These are phyloP conservation scores for Auriscalpium microsporum DNA, from an alignment of 768 basidiomycete species.

Conservation along the genomic window DNA sequence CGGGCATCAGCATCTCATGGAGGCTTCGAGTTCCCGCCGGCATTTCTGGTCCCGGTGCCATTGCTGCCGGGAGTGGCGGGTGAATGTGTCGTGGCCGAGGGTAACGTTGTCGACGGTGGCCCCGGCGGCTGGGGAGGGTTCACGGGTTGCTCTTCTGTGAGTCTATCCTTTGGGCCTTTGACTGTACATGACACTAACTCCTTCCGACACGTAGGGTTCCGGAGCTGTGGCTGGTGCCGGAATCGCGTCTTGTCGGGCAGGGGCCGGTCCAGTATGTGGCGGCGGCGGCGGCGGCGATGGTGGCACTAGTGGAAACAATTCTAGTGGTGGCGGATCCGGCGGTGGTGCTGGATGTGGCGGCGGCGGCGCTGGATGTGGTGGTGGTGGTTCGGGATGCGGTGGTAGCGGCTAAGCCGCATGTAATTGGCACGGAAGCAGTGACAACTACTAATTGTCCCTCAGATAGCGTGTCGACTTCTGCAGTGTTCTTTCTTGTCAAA, in stretches of 20 bases:
- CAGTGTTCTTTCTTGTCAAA: no score
- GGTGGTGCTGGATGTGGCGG: no score
- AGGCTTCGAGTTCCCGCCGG: not conserved
- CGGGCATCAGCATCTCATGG: not conserved
- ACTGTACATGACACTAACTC: not conserved
- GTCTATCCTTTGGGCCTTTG: not conserved
- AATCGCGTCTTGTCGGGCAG: not conserved
- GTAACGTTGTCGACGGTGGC: no score
- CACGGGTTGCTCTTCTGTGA: not conserved
- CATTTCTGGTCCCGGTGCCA: conserved; percentile 7
- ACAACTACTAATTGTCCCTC: no score
- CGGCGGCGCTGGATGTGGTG: no score
- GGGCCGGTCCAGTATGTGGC: not conserved
- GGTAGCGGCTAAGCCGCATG: no score
- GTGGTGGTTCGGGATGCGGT: not conserved
- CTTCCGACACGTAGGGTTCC: not conserved
- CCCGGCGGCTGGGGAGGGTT: no score
- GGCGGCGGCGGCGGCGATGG: no score
- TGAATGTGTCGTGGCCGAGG: not conserved
- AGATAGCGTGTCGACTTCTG: no score
- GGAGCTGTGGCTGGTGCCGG: not conserved
- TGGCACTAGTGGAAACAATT: no score
- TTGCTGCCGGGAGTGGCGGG: not conserved
- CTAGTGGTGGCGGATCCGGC: not conserved
- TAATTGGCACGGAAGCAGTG: no score